Base-by-base conservation (phyloP, 2,329 filamentous ascomycete genomes). In the Graphium sp. region DNA sequence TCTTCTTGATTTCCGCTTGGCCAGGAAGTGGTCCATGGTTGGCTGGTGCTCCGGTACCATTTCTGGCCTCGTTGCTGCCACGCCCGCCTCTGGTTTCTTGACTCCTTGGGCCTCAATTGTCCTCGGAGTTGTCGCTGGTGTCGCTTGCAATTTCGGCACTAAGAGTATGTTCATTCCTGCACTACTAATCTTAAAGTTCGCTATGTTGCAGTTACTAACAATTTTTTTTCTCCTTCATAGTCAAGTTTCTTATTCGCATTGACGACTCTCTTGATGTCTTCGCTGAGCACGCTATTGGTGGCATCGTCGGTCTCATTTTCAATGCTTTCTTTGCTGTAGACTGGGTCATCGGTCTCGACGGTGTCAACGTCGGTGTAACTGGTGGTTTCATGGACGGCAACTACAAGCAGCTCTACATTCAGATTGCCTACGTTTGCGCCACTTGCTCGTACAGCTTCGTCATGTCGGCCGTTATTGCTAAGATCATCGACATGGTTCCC, bases 1-100 rank as follows among this genome's bases (percentile, higher is more conserved):
- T 44, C 56, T 95, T 26, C 82, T 95, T 43, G 89, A 98, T 68
- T 95, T 76, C 70, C 78, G 89, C 35, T 72, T 95, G 34, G 84
- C 84, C 34, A 74, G 74, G 55, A 94, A 94, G 62, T 93, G 85
- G 84, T 93, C 66, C 23, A 74, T 78, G 55, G 74, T 78, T 37
- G 74, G 74, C 40, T 77, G 73, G 69, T 79, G 74, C 50, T 78
- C 73, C 9, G 74, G 74, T 33, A 68, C 67, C 39, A 79, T 79
- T 39, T 77, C 71, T 16, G 74, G 74, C 32, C 71, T 78, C 26
- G 74, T 79, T 28, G 70, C 74, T 34, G 74, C 74, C 28, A 78
- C 74, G 18, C 74, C 74, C 11, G 72, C 73, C 16, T 75, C 72
- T 23, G 74, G 74, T 41, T 74, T 73, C 47, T 64, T 79, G 38